Conservation (phyloP, 31 red algal genomes). For the Asparagopsis taxiformis region DNA sequence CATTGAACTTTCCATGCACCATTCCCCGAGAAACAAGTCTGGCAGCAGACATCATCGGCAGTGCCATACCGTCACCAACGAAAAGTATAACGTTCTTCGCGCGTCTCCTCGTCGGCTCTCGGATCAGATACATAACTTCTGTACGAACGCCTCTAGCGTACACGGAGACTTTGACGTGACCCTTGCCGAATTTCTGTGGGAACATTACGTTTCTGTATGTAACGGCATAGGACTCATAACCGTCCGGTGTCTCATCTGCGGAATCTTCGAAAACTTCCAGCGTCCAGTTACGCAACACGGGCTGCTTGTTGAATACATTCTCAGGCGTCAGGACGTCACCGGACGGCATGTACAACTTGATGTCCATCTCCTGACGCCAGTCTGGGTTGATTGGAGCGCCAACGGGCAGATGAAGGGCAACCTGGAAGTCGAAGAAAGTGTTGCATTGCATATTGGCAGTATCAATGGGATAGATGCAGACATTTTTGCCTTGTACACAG, state of each 20-base stretch:
- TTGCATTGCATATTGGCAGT: constrained; percentile 43
- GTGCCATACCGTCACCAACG: constrained; percentile 58
- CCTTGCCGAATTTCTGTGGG: constrained; percentile 25
- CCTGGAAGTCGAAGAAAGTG: constrained; percentile 60
- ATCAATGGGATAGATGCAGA: constrained; percentile 58
- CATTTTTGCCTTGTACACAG: constrained; percentile 41
- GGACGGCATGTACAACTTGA: constrained; percentile 27
- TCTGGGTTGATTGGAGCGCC: not conserved
- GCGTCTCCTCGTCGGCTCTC: constrained; percentile 30
- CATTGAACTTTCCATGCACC: constrained; percentile 70
- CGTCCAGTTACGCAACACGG: constrained; percentile 38
- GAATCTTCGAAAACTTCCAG: constrained; percentile 18
- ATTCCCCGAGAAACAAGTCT: constrained; percentile 59
- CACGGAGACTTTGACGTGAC: constrained; percentile 35
- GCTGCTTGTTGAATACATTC: constrained; percentile 13
- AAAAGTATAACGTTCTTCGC: constrained; percentile 54
- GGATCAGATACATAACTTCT: constrained; percentile 24
- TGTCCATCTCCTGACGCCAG: constrained; percentile 8
- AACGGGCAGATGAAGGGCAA: constrained; percentile 19
- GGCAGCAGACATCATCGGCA: constrained; percentile 65
- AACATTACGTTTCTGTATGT: constrained; percentile 49
- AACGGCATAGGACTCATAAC: constrained; percentile 21
- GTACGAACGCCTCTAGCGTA: constrained; percentile 42
- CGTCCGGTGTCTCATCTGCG: constrained; percentile 21
- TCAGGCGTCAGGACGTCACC: constrained; percentile 31